Percentiles rank a stretch among this genome's conserved stretches.
Conservation (phyloP, 768 basidiomycete genomes). For the Phallus indusiatus region DNA sequence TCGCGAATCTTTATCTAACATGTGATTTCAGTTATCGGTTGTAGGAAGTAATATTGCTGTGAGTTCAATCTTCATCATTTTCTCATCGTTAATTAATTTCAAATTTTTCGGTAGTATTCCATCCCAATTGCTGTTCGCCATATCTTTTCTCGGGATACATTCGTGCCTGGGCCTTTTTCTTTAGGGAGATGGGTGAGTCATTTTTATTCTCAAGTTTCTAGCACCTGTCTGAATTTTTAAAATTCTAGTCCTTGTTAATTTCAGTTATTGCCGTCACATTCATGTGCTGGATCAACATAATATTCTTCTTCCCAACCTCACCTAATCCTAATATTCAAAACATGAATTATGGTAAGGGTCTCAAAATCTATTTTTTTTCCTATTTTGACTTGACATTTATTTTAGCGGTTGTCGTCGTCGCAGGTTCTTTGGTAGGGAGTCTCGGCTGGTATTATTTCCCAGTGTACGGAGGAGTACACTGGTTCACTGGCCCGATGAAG, state of each 20-base stretch:
- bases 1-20: constrained; percentile 13
- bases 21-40: not conserved
- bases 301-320: constrained; percentile 55
- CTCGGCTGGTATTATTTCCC: constrained; percentile 55
- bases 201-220: not conserved
- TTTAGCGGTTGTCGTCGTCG: constrained; percentile 44
- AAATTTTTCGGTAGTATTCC: constrained; percentile 20
- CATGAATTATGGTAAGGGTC: constrained; percentile 53
- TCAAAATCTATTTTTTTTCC: not conserved
- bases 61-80: not conserved
- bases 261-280: constrained; percentile 45
- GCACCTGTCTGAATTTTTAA: not conserved
- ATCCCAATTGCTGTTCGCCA: constrained; percentile 46
- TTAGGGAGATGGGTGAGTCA: constrained; percentile 35
- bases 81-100: constrained; percentile 2
- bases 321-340: constrained; percentile 32
- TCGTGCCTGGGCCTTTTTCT: constrained; percentile 39
- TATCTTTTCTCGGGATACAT: constrained; percentile 32
- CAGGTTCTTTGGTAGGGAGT: constrained; percentile 46
- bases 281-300: constrained; percentile 56
- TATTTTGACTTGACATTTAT: not conserved
- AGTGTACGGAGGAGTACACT: constrained; percentile 56
- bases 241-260: constrained; percentile 48
- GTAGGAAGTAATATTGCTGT: constrained; percentile 9
- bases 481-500: constrained; percentile 62